A percentile compares a stretch with the other conserved stretches of the same genome.
phyloP scores from a whole-genome alignment of 148 eudicot genomes.

The Amaranthus hypochondriacus region DNA sequence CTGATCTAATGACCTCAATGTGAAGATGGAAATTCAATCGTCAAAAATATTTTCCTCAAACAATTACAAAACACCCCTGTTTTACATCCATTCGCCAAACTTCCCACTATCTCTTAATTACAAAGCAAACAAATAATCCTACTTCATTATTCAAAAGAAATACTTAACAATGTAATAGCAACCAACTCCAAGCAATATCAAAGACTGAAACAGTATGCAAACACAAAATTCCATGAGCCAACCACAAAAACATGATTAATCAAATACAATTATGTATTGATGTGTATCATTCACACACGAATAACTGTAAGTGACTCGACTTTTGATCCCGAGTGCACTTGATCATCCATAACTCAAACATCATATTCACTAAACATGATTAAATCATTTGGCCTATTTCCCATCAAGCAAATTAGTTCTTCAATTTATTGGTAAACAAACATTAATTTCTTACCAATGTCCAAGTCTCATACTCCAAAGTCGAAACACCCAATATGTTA shows the following conservation, averaged over 20 bases:
- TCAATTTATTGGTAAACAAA: no score
- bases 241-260: no score
- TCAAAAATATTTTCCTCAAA: background rate
- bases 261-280: no score
- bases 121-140: background rate
- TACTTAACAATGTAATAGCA: background rate
- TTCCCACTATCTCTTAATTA: background rate
- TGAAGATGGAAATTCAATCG: background rate
- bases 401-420: no score
- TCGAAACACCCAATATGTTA: background rate
- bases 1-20: background rate
- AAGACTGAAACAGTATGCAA: background rate
- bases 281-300: no score
- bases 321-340: no score
- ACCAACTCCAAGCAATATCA: background rate
- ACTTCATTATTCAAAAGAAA: background rate
- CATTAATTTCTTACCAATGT: no score
- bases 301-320: no score
- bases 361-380: no score
- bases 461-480: background rate
- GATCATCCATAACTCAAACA: no score
- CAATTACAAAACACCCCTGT: background rate
- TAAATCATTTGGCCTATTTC: no score
- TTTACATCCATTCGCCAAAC: no score
- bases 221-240: background rate